Percentiles rank a stretch among this genome's conserved stretches.
Conservation (phyloP, 140 eudicot species). For the Stevia rebaudiana region DNA sequence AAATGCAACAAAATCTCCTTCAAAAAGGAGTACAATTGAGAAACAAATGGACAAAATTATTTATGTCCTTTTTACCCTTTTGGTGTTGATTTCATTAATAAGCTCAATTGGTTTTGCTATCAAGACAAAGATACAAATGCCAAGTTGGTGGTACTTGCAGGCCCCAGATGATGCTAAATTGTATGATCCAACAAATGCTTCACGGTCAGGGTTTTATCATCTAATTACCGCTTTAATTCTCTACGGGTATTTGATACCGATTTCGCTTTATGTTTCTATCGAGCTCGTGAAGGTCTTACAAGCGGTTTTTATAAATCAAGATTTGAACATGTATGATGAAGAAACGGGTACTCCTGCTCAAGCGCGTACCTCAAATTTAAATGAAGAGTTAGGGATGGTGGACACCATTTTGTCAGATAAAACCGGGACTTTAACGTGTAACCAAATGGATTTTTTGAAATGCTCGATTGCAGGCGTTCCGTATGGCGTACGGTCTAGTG, state of each 20-base stretch:
- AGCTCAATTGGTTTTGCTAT: slow-evolving; percentile 63
- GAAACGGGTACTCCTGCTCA: slow-evolving; percentile 87
- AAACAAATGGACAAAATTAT: slow-evolving; percentile 92
- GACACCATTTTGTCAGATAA: slow-evolving; percentile 93
- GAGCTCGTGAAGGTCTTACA: slow-evolving; percentile 91
- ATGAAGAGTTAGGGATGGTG: slow-evolving; percentile 92
- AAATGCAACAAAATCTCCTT: slow-evolving; percentile 83
- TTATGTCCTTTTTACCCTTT: slow-evolving; percentile 67
- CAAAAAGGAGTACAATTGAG: slow-evolving; percentile 87
- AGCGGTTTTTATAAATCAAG: slow-evolving; percentile 77
- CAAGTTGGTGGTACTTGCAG: slow-evolving; percentile 77
- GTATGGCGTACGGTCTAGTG: slow-evolving; percentile 68
- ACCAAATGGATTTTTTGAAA: slow-evolving; percentile 90
- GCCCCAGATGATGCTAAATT: slow-evolving; percentile 33
- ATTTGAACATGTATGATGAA: slow-evolving; percentile 74
- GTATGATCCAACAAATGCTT: slow-evolving; percentile 46
- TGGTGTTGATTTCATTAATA: slow-evolving; percentile 64
- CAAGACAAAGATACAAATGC: slow-evolving; percentile 54
- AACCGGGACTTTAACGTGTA: slow-evolving; percentile 94
- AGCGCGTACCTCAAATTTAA: slow-evolving; percentile 85
- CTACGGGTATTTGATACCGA: slow-evolving; percentile 86
- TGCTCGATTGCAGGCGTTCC: slow-evolving; percentile 86
- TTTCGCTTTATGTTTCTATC: slow-evolving; percentile 85
- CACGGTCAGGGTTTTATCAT: slow-evolving; percentile 61
- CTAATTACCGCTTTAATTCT: slow-evolving; percentile 77